Percentiles rank a stretch among this genome's conserved stretches.
Evolutionary conservation across 169 alveolate species (phyloP).

Genomic region (Theileria luwenshuni): DNA sequence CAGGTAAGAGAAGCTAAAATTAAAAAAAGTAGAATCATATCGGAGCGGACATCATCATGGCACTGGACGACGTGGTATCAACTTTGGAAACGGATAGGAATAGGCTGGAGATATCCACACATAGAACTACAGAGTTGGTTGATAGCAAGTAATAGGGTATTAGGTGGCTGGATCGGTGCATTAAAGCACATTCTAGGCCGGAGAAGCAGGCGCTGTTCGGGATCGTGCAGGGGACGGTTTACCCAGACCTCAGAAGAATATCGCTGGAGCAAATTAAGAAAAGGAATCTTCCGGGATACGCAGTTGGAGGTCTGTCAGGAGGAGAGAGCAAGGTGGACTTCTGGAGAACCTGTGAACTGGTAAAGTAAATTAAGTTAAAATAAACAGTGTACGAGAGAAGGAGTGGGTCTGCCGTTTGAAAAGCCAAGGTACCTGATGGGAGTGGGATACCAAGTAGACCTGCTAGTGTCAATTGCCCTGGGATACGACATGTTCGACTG

Average conservation of each 20-base stretch:
- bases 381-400: conserved; percentile 38
- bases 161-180: conserved; percentile 94
- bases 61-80: conserved; percentile 96
- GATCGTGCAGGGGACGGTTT: conserved; percentile 96
- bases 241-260: conserved; percentile 81
- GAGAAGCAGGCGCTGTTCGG: conserved; percentile 93
- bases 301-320: conserved; percentile 99
- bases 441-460: conserved; percentile 96
- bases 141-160: conserved; percentile 83
- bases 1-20: conserved; percentile 43
- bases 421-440: conserved; percentile 98
- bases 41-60: conserved; percentile 98
- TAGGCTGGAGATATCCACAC: conserved; percentile 65
- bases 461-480: conserved; percentile 92
- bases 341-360: conserved; percentile 87
- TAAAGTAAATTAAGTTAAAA: conserved; percentile 60
- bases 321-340: conserved; percentile 96
- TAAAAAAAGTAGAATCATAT: conserved; percentile 83
- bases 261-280: conserved; percentile 71
- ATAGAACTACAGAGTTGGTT: conserved; percentile 55
- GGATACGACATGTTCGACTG: conserved; percentile 99
- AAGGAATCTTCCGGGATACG: conserved; percentile 94
- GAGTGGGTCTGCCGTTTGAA: conserved; percentile 74
- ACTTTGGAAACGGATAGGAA: conserved; percentile 71
- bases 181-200: conserved; percentile 89